Percentiles rank a stretch among this genome's conserved stretches.
Evolutionary conservation across 495 filamentous ascomycete species (phyloP).

Genomic region (Lophium mytilinum): DNA sequence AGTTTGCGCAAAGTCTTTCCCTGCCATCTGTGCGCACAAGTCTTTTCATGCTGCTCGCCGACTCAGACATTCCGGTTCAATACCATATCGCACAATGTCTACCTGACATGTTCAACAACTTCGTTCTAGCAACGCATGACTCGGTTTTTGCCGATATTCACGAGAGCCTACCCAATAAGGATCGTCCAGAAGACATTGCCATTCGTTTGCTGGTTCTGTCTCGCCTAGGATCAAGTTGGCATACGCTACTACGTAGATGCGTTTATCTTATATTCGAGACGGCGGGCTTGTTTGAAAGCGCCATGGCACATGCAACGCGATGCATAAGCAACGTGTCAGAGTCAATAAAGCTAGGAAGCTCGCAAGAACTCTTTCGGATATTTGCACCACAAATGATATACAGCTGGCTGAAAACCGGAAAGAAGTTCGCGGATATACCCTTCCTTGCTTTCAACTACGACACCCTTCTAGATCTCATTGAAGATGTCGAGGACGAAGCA

Average conservation of each 20-base stretch:
- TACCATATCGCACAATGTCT: constrained; percentile 61
- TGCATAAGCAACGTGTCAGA: constrained; percentile 60
- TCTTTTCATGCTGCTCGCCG: constrained; percentile 61
- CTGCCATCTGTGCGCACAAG: constrained; percentile 64
- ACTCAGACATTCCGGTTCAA: constrained; percentile 63
- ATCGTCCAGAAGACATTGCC: constrained; percentile 75
- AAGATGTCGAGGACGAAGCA: constrained; percentile 68
- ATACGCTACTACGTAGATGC: constrained; percentile 68
- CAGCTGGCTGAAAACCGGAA: constrained; percentile 66
- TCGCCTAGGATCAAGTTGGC: constrained; percentile 68
- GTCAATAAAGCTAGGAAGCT: constrained; percentile 52
- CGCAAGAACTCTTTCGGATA: constrained; percentile 68
- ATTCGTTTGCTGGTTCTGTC: constrained; percentile 69
- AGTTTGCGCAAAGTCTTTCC: constrained; percentile 47
- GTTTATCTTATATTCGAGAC: constrained; percentile 92
- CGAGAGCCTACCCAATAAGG: constrained; percentile 60
- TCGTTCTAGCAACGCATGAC: constrained; percentile 70
- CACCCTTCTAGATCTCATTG: constrained; percentile 58
- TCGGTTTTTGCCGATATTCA: constrained; percentile 72
- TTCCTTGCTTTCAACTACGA: constrained; percentile 74
- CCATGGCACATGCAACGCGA: constrained; percentile 58
- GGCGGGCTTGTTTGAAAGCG: constrained; percentile 56
- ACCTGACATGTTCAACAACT: constrained; percentile 69
- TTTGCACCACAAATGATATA: constrained; percentile 90
- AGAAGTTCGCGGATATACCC: constrained; percentile 60